phyloP scores from a whole-genome alignment of 140 eudicot species.

The Flaveria floridana region DNA sequence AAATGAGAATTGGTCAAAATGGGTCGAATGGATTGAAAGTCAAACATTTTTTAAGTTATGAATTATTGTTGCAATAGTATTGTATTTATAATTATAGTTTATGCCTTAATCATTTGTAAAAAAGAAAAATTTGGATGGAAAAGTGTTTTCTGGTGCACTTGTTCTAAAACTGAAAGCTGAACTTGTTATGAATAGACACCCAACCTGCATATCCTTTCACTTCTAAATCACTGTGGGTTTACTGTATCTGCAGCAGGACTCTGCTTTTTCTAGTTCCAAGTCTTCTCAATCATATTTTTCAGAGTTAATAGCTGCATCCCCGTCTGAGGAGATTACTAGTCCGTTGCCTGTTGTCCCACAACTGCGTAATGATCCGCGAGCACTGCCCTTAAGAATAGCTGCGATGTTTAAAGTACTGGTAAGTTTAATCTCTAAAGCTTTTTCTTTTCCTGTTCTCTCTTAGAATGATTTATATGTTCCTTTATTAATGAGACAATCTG shows the following conservation, averaged over 20 bases:
- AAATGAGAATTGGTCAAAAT: neutral
- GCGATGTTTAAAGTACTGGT: constrained; percentile 94
- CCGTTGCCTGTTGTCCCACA: constrained; percentile 63
- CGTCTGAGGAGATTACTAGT: constrained; percentile 35
- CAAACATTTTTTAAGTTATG: neutral
- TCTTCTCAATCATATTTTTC: constrained; percentile 67
- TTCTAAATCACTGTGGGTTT: constrained; percentile 16
- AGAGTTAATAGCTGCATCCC: constrained; percentile 73
- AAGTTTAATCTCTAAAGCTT: constrained; percentile 36
- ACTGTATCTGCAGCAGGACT: constrained; percentile 46
- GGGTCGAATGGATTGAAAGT: neutral
- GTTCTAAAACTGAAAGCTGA: neutral
- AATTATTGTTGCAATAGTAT: neutral
- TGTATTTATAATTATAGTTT: constrained; percentile 9
- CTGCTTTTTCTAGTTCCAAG: constrained; percentile 62
- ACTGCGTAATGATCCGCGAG: constrained; percentile 61
- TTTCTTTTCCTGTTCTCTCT: neutral
- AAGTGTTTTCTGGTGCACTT: constrained; percentile 17
- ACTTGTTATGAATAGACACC: neutral
- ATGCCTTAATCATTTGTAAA: neutral
- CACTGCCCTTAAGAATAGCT: constrained; percentile 74
- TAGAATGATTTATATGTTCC: neutral
- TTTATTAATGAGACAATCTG: neutral
- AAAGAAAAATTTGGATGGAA: neutral
- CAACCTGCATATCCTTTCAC: neutral